These are phyloP conservation scores for Hygrophoropsis aurantiaca DNA, from an alignment of 768 basidiomycete species.

Conservation along the genomic window DNA sequence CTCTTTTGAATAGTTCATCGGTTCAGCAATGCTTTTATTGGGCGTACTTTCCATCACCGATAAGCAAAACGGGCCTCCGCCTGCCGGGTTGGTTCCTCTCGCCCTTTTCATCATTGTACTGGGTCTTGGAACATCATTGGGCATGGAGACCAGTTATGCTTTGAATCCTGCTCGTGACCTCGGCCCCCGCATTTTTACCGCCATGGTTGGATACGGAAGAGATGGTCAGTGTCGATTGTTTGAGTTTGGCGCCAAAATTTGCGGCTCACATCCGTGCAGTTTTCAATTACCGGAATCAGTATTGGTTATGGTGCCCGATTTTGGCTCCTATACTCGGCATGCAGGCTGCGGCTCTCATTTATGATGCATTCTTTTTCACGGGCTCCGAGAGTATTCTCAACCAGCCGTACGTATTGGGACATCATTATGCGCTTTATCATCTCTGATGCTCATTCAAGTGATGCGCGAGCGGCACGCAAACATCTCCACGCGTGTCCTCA, in stretches of 20 bases:
- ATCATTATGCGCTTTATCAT: not conserved
- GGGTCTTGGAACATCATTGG: conserved; percentile 58
- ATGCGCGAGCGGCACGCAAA: not conserved
- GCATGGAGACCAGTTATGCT: conserved; percentile 66
- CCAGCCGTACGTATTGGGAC: conserved; percentile 48
- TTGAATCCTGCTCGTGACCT: conserved; percentile 74
- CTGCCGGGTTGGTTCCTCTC: conserved; percentile 52
- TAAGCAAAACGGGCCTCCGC: conserved; percentile 47
- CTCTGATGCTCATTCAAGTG: not conserved
- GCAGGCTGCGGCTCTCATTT: conserved; percentile 51
- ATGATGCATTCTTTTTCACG: conserved; percentile 58
- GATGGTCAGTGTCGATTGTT: conserved; percentile 37
- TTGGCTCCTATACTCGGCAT: conserved; percentile 61
- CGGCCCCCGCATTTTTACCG: conserved; percentile 65
- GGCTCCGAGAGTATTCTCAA: conserved; percentile 57
- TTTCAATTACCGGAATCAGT: conserved; percentile 46
- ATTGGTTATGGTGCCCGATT: conserved; percentile 73
- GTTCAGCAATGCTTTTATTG: conserved; percentile 53
- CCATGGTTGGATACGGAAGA: conserved; percentile 71
- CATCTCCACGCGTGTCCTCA: not conserved
- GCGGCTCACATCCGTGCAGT: conserved; percentile 9
- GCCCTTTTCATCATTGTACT: conserved; percentile 55
- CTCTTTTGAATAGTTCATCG: conserved; percentile 45
- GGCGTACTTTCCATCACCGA: conserved; percentile 55
- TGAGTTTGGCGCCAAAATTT: not conserved